Evolutionary conservation across 768 basidiomycete genomes (phyloP).

Genomic region (Melanogaster broomeanus): DNA sequence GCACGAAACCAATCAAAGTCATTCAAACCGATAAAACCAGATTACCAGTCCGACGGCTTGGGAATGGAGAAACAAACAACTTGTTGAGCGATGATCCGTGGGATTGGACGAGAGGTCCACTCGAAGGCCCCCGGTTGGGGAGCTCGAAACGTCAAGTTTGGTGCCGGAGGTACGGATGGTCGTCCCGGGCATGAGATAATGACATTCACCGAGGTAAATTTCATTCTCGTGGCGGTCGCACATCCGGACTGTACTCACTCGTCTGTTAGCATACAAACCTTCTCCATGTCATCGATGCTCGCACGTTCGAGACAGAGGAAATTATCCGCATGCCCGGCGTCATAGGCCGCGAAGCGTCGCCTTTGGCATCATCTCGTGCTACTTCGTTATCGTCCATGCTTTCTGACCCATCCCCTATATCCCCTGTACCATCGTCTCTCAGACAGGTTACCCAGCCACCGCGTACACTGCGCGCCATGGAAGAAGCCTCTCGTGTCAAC

Average conservation of each 20-base stretch:
- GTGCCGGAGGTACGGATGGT: slow-evolving; percentile 52
- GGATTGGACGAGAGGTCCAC: slow-evolving; percentile 63
- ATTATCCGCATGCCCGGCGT: slow-evolving; percentile 58
- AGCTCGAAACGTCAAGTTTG: slow-evolving; percentile 85
- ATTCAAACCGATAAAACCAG: slow-evolving; percentile 55
- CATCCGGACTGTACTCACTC: slow-evolving; percentile 7
- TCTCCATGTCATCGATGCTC: slow-evolving; percentile 84
- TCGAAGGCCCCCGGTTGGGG: slow-evolving; percentile 79
- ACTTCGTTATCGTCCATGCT: slow-evolving; percentile 9
- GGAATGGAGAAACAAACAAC: slow-evolving; percentile 45
- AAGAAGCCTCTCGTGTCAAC: slow-evolving; percentile 54
- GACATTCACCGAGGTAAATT: slow-evolving; percentile 84
- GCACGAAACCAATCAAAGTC: slow-evolving; percentile 66
- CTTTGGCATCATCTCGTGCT: slow-evolving; percentile 11
- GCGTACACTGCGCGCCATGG: slow-evolving; percentile 49
- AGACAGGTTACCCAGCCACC: slow-evolving; percentile 24
- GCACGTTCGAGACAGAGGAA: slow-evolving; percentile 80
- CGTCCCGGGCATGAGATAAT: slow-evolving; percentile 68
- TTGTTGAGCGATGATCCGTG: slow-evolving; percentile 66
- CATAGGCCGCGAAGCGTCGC: slow-evolving; percentile 17
- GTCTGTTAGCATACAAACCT: slow-evolving; percentile 70
- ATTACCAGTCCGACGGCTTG: slow-evolving; percentile 26
- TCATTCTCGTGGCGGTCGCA: neutral
- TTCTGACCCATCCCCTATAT: slow-evolving; percentile 9
- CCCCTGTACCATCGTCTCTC: slow-evolving; percentile 8